Percentiles rank a stretch among this genome's conserved stretches.
These are phyloP conservation scores for Scytalidium lignicola DNA, from an alignment of 2,329 filamentous ascomycete genomes.

Conservation along the genomic window DNA sequence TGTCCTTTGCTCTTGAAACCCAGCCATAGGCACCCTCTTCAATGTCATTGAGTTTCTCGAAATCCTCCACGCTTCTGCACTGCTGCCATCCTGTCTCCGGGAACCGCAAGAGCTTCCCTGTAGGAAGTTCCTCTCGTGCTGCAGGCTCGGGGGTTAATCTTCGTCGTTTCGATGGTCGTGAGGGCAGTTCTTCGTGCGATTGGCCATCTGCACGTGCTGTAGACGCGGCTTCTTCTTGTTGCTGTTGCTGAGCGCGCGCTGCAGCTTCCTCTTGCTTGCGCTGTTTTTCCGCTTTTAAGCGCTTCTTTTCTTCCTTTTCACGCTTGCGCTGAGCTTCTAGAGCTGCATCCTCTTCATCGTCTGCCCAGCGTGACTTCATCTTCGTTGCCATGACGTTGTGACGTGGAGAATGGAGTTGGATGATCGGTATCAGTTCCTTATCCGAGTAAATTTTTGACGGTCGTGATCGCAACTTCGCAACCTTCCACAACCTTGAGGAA, in stretches of 20 bases:
- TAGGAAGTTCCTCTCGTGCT: conserved; percentile 28
- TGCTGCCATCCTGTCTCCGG: conserved; percentile 61
- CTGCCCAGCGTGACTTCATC: conserved; percentile 73
- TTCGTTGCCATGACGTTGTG: conserved; percentile 20
- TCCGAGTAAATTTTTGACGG: conserved; percentile 8
- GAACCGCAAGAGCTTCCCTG: conserved; percentile 65
- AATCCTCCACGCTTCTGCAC: conserved; percentile 77
- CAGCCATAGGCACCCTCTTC: conserved; percentile 96
- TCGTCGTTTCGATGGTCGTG: conserved; percentile 58
- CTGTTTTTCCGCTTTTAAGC: conserved; percentile 76
- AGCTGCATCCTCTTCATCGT: conserved; percentile 74
- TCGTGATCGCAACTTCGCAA: conserved; percentile 4
- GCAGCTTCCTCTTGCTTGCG: conserved; percentile 53
- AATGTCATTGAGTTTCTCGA: conserved; percentile 91
- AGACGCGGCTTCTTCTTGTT: conserved; percentile 31
- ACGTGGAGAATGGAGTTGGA: conserved; percentile 5
- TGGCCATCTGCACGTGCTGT: conserved; percentile 27
- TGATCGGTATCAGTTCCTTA: conserved; percentile 5
- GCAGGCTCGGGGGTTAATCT: conserved; percentile 36
- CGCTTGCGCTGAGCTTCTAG: conserved; percentile 66
- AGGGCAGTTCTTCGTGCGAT: conserved; percentile 31
- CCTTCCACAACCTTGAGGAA: neutral
- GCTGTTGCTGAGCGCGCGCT: conserved; percentile 10
- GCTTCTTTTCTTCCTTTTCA: conserved; percentile 87
- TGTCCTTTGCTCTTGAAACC: conserved; percentile 79